Evolutionary conservation across 345 rosid genomes (phyloP), one percentile per base, ranked within the genome.

Genomic region (Garcia nutans): DNA sequence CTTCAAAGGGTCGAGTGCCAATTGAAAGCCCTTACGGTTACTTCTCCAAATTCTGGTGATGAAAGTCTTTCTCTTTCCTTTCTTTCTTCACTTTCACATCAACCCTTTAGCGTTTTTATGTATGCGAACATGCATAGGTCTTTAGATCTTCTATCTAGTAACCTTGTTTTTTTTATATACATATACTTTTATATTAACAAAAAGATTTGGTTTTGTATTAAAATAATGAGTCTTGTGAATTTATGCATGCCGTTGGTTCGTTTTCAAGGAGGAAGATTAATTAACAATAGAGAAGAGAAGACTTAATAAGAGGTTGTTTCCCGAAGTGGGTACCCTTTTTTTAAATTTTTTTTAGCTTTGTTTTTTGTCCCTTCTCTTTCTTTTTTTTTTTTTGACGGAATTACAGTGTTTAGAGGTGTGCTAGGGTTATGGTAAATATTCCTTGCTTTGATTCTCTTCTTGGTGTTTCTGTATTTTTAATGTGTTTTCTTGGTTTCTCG

Each of bases 1-100:
- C 91, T 96, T 42, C 90, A 87, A 78, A 90, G 87, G 67, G 86
- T 92, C 19, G 98, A 96, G 84, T 85, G 77, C 70, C 99, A 96
- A 81, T 91, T 96, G 86, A 92, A 89, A 82, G 86, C 99, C 59
- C 88, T 96, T 19, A 73, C 92, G 20, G 78, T 92, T 44, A 83
- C 94, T 31, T 84, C 92, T 54, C 67, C 87, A 20, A 73, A 79
- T 78, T 88, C 90, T 79, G 99, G 97, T 92, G 81, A 80, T 72
- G 22, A 42, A 31, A 33, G 24, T 74, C 79, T 79, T 70, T 76
- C 60, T 64, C 69, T 58, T 45, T n/a, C n/a, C 6, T 37, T 6
- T 37, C 6, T 33, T 37, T 37, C 41, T 37, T 37, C 41, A 37
- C 41, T 37, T 37, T 37, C 41, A 37, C 41, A 37, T 37, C 41